These are phyloP conservation scores for Actinomortierella wolfii DNA, from an alignment of 371 early-diverging fungal genomes.

Conservation along the genomic window DNA sequence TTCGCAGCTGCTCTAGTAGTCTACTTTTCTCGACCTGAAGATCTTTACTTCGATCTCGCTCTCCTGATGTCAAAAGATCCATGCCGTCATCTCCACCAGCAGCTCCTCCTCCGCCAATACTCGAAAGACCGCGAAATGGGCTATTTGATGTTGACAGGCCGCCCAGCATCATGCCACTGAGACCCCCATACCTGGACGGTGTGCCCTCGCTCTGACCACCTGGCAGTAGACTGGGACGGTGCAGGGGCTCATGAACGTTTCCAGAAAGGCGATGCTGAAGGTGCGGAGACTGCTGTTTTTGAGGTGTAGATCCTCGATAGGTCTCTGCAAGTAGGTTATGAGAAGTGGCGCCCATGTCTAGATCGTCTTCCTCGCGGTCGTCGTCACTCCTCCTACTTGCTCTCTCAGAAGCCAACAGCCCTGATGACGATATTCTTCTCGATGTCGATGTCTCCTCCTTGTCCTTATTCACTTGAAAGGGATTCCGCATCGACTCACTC, in stretches of 20 bases:
- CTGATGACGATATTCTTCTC: too few species aligned
- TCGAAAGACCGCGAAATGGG: slow-evolving; percentile 18
- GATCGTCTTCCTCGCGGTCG: too few species aligned
- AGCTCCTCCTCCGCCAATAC: slow-evolving; percentile 4
- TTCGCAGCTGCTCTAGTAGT: slow-evolving; percentile 32
- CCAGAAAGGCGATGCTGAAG: slow-evolving; percentile 9
- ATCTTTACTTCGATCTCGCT: slow-evolving; percentile 3
- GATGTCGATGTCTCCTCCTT: too few species aligned
- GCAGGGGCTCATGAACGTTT: slow-evolving; percentile 10
- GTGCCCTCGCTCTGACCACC: too few species aligned
- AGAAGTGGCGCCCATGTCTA: too few species aligned
- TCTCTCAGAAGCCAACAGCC: too few species aligned
- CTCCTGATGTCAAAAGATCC: neutral
- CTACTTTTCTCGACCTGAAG: slow-evolving; percentile 37
- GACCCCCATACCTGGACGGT: neutral
- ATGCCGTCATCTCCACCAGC: slow-evolving; percentile 1
- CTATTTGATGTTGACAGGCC: slow-evolving; percentile 13
- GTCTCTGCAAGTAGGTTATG: too few species aligned
- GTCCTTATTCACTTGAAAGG: too few species aligned
- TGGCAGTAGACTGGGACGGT: neutral
- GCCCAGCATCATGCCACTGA: slow-evolving; percentile 11
- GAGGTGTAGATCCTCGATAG: neutral
- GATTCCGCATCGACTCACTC: too few species aligned
- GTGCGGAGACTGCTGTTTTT: slow-evolving; percentile 16
- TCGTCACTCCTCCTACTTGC: neutral